Conservation (phyloP, 2,329 filamentous ascomycete species). For the Sarocladium kiliense region DNA sequence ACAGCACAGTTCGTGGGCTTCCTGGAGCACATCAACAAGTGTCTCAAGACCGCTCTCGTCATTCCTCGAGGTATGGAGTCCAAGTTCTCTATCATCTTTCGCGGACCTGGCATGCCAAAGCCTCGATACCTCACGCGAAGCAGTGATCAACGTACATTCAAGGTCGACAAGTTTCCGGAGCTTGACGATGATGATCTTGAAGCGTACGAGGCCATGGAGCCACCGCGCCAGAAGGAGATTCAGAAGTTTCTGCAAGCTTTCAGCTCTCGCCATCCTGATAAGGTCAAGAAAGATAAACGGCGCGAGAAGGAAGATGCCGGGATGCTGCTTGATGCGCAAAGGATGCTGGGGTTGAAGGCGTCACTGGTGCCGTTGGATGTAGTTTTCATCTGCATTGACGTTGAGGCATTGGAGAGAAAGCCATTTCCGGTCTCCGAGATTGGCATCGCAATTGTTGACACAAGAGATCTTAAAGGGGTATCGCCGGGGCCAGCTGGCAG, state of each 20-base stretch:
- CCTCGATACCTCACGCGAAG: slow-evolving; percentile 58
- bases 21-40: slow-evolving; percentile 58
- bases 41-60: slow-evolving; percentile 45
- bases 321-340: slow-evolving; percentile 59
- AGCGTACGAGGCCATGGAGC: slow-evolving; percentile 16
- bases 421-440: slow-evolving; percentile 73
- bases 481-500: slow-evolving; percentile 56
- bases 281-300: background rate
- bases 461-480: slow-evolving; percentile 43
- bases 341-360: slow-evolving; percentile 59
- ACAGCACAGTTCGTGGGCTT: slow-evolving; percentile 60
- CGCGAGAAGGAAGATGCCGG: slow-evolving; percentile 16
- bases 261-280: slow-evolving; percentile 1
- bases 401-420: slow-evolving; percentile 72
- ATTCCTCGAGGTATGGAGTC: slow-evolving; percentile 51
- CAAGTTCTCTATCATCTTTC: slow-evolving; percentile 58
- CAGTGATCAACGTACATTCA: slow-evolving; percentile 22
- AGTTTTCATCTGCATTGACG: slow-evolving; percentile 74
- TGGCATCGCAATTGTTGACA: slow-evolving; percentile 78
- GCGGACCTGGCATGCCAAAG: slow-evolving; percentile 50
- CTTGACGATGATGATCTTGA: slow-evolving; percentile 28
- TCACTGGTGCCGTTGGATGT: slow-evolving; percentile 14
- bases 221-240: background rate
- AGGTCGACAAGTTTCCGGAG: slow-evolving; percentile 29
- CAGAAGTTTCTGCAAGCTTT: slow-evolving; percentile 1